Evolutionary conservation across 2,329 filamentous ascomycete genomes (phyloP).

Genomic region (Tolypocladium paradoxum): DNA sequence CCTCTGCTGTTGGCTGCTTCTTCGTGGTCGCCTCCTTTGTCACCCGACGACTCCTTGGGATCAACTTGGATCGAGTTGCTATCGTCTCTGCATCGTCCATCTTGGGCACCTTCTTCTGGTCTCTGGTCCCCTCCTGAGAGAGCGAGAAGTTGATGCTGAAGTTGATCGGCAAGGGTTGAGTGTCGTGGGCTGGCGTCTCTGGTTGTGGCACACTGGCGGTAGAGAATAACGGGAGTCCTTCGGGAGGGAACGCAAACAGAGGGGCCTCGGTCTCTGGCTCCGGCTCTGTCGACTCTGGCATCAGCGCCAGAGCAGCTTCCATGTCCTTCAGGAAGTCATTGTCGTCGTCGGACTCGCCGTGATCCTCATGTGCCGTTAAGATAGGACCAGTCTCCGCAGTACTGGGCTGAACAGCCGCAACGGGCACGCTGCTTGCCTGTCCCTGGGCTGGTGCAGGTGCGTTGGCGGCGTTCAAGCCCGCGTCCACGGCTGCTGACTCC

Average conservation of each 20-base stretch:
- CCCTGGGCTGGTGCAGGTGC: not conserved
- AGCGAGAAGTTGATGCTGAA: not conserved
- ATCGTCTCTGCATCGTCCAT: conserved; percentile 1
- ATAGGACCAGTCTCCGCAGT: not conserved
- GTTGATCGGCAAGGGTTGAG: not conserved
- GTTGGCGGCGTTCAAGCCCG: not conserved
- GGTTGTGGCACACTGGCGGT: not conserved
- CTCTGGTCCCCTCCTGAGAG: not conserved
- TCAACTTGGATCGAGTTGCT: conserved; percentile 1
- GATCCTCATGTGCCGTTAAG: not conserved
- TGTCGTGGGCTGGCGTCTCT: not conserved
- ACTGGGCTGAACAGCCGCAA: not conserved
- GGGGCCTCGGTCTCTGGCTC: not conserved
- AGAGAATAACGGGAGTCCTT: not conserved
- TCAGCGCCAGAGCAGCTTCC: not conserved
- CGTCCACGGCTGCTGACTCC: no score
- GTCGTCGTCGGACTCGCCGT: not conserved
- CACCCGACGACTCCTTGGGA: not conserved
- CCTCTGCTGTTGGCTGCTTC: not conserved
- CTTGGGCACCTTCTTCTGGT: not conserved
- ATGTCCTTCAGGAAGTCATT: not conserved
- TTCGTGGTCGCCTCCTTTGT: not conserved
- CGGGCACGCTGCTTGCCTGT: not conserved
- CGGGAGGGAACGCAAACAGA: not conserved
- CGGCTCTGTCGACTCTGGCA: not conserved